phyloP scores from a whole-genome alignment of 495 filamentous ascomycete species.

The Xylaria castorea region DNA sequence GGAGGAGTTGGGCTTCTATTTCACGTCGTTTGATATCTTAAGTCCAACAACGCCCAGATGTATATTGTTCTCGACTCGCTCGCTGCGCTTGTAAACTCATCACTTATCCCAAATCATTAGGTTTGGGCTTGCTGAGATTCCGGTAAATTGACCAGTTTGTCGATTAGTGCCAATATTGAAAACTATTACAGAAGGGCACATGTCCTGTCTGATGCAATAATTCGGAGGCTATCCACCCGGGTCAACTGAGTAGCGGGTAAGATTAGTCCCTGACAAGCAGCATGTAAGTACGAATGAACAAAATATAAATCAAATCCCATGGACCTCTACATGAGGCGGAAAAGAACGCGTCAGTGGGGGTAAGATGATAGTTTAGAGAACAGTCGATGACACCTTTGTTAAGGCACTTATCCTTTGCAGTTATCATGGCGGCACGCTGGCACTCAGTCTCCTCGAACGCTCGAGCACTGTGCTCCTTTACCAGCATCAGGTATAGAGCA shows the following conservation, averaged over 20 bases:
- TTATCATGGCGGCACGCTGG: not conserved
- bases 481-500: too few species aligned
- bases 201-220: not conserved
- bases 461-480: not conserved
- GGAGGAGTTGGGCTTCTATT: not conserved
- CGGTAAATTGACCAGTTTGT: not conserved
- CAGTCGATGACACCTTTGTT: not conserved
- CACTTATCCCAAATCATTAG: not conserved
- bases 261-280: not conserved
- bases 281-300: not conserved
- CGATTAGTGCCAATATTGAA: not conserved
- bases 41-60: not conserved
- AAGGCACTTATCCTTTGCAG: not conserved
- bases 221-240: not conserved
- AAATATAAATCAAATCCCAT: not conserved
- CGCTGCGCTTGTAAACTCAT: not conserved
- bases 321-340: not conserved
- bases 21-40: not conserved
- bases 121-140: not conserved
- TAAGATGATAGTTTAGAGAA: not conserved
- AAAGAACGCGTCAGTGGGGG: not conserved
- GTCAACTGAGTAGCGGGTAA: not conserved
- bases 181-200: not conserved
- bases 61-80: not conserved
- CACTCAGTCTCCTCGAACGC: not conserved